Conservation (phyloP, 345 rosid genomes). For the Kandelia obovata region DNA sequence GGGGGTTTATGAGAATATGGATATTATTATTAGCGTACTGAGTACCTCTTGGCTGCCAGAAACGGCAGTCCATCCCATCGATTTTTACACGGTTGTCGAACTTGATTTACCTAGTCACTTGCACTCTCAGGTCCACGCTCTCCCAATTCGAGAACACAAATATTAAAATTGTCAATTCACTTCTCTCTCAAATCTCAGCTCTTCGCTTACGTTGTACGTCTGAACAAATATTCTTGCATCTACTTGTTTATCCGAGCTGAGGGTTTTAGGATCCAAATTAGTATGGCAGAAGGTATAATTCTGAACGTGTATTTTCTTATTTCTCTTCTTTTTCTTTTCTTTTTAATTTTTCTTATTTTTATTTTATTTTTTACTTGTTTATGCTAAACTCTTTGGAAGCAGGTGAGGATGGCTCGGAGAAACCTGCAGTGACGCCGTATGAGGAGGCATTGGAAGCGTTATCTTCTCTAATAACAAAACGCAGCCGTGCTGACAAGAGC, state of each 20-base stretch:
- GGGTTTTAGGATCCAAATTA: too few relatives aligned
- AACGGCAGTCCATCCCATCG: neutral
- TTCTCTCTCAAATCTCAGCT: too few relatives aligned
- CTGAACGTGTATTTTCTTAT: too few relatives aligned
- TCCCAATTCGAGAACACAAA: neutral
- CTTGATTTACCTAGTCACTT: neutral
- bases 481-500: conserved; percentile 61
- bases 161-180: neutral
- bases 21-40: too few relatives aligned
- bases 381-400: conserved; percentile 5
- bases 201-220: neutral
- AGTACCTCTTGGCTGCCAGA: too few relatives aligned
- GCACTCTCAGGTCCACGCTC: neutral
- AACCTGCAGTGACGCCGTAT: conserved; percentile 28
- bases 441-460: conserved; percentile 69
- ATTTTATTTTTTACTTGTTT: too few relatives aligned
- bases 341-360: too few relatives aligned
- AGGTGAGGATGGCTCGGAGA: conserved; percentile 33
- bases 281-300: too few relatives aligned
- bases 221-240: neutral
- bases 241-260: neutral
- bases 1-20: too few relatives aligned
- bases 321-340: too few relatives aligned
- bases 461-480: conserved; percentile 80
- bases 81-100: neutral